These are phyloP conservation scores for Entomortierella chlamydospora DNA, from an alignment of 192 early-diverging fungal species.

Conservation along the genomic window DNA sequence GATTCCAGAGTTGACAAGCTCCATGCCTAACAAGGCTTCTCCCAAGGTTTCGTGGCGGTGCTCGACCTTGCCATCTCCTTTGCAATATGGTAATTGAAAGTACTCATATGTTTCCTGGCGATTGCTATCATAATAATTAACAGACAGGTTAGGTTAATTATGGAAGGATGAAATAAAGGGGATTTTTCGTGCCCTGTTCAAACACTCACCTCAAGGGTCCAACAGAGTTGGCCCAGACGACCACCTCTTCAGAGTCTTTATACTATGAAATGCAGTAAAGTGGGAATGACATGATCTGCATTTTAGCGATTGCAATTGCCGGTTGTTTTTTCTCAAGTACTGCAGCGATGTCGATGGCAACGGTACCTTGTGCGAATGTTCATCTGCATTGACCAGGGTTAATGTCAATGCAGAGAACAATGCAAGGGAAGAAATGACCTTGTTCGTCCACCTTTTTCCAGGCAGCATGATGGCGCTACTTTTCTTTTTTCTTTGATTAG, in stretches of 20 bases:
- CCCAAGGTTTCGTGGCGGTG: constrained; percentile 86
- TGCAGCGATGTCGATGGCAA: no score
- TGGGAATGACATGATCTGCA: no score
- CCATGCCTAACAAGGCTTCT: constrained; percentile 82
- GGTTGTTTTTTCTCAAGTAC: no score
- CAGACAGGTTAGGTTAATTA: background rate
- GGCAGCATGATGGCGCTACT: constrained; percentile 3
- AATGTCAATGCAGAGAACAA: constrained; percentile 11
- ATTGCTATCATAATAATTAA: constrained; percentile 54
- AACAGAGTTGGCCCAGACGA: constrained; percentile 78
- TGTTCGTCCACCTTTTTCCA: constrained; percentile 23
- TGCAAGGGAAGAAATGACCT: constrained; percentile 10
- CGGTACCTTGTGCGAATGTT: constrained; percentile 61
- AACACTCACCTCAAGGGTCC: constrained; percentile 56
- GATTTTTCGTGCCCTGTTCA: background rate
- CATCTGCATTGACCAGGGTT: constrained; percentile 51
- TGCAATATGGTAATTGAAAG: constrained; percentile 79
- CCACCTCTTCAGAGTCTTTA: constrained; percentile 70
- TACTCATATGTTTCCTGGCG: constrained; percentile 83
- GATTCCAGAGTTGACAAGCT: constrained; percentile 77
- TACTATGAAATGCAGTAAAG: constrained; percentile 60
- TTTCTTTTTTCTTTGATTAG: background rate
- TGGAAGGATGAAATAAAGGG: background rate
- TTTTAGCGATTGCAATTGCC: no score
- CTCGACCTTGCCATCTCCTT: constrained; percentile 65